These are phyloP conservation scores for Paraphoma chrysanthemicola DNA, from an alignment of 2,329 filamentous ascomycete species.

Conservation along the genomic window DNA sequence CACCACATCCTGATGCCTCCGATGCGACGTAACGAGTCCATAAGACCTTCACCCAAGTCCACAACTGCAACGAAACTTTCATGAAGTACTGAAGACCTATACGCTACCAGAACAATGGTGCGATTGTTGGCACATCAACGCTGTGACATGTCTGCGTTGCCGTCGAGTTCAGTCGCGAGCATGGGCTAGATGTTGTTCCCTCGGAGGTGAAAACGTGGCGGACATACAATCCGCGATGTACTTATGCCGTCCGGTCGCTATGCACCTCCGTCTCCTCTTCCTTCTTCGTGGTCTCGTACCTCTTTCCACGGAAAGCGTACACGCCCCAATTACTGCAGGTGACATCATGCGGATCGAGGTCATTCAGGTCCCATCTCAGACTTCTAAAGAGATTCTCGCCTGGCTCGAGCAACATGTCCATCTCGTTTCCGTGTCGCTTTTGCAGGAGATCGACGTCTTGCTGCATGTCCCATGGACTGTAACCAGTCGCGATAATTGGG, in stretches of 20 bases:
- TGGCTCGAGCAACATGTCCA: slow-evolving; percentile 89
- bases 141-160: too few species aligned
- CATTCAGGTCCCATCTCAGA: slow-evolving; percentile 95
- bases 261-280: slow-evolving; percentile 48
- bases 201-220: not conserved
- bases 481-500: slow-evolving; percentile 92
- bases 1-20: not conserved
- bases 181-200: slow-evolving; percentile 11
- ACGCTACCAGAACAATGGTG: too few species aligned
- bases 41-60: too few species aligned
- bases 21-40: too few species aligned
- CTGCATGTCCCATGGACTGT: slow-evolving; percentile 94
- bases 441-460: slow-evolving; percentile 90
- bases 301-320: slow-evolving; percentile 97
- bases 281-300: slow-evolving; percentile 75
- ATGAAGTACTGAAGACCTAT: too few species aligned
- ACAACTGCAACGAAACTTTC: too few species aligned
- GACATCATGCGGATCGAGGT: slow-evolving; percentile 90
- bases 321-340: slow-evolving; percentile 97
- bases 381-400: slow-evolving; percentile 95
- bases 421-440: slow-evolving; percentile 85
- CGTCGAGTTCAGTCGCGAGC: not conserved
- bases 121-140: too few species aligned
- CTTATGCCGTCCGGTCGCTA: slow-evolving; percentile 39
- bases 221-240: not conserved